Evolutionary conservation across 2,329 filamentous ascomycete species (phyloP).

Genomic region (Botrytis fragariae): DNA sequence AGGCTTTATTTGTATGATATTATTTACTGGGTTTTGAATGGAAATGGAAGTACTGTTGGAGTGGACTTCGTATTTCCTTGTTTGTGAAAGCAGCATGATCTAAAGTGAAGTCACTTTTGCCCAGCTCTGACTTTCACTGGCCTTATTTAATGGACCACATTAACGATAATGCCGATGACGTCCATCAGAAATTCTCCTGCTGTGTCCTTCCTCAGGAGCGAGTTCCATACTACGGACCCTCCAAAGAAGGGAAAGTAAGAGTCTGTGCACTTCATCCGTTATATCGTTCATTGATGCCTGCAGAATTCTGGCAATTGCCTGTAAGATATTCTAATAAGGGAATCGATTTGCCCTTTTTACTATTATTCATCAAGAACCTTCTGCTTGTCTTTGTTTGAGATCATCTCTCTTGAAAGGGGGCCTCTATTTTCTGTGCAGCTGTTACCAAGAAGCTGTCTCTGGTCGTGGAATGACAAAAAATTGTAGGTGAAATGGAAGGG

Average conservation of each 20-base stretch:
- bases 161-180: background rate
- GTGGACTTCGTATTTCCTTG: background rate
- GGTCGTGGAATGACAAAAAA: background rate
- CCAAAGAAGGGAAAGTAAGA: background rate
- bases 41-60: background rate
- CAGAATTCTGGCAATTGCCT: background rate
- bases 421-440: rapidly evolving
- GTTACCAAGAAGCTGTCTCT: background rate
- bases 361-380: background rate
- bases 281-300: background rate
- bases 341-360: background rate
- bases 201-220: rapidly evolving
- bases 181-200: background rate
- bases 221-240: background rate
- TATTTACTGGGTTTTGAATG: background rate
- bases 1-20: background rate
- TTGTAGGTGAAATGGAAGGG: background rate
- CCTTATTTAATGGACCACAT: background rate
- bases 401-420: background rate
- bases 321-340: background rate
- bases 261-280: background rate
- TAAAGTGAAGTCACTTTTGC: background rate
- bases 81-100: background rate
- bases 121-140: background rate
- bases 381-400: background rate